Percentiles rank a stretch among this genome's conserved stretches.
These are phyloP conservation scores for Pezicula rhizophila DNA, from an alignment of 2,329 filamentous ascomycete species.

Conservation along the genomic window DNA sequence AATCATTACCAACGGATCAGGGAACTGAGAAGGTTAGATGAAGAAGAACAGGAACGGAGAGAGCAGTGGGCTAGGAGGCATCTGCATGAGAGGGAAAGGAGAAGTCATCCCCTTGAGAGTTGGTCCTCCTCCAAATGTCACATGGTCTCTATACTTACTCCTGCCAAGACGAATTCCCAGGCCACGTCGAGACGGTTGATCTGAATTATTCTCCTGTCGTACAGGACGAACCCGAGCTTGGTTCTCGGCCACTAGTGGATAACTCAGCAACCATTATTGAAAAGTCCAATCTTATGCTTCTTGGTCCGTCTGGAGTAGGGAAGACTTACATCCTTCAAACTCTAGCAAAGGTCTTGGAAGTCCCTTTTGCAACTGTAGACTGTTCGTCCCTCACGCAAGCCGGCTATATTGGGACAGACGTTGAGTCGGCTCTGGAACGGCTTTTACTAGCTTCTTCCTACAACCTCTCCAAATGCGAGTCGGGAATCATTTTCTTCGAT, in stretches of 20 bases:
- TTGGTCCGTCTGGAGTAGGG: conserved; percentile 90
- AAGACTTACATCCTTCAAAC: conserved; percentile 90
- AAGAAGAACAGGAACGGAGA: conserved; percentile 62
- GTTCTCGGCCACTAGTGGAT: conserved; percentile 15
- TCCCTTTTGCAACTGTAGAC: conserved; percentile 92
- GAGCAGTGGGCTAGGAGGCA: conserved; percentile 55
- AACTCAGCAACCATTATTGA: conserved; percentile 49
- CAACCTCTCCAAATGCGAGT: conserved; percentile 75
- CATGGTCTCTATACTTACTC: conserved; percentile 28
- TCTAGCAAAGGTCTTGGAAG: conserved; percentile 83
- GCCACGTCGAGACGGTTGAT: conserved; percentile 32
- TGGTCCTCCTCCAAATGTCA: conserved; percentile 23
- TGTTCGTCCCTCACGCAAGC: conserved; percentile 95
- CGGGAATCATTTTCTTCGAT: conserved; percentile 91
- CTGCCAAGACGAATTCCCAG: conserved; percentile 48
- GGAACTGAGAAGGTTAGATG: conserved; percentile 65
- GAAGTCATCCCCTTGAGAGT: conserved; percentile 77
- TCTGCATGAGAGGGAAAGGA: conserved; percentile 33
- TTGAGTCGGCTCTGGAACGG: conserved; percentile 90
- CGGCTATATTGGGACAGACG: conserved; percentile 95
- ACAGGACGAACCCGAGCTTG: conserved; percentile 14
- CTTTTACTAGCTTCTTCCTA: conserved; percentile 87
- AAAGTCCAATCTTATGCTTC: conserved; percentile 88
- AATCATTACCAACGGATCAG: conserved; percentile 92
- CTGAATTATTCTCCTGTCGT: conserved; percentile 13